Evolutionary conservation across 1,284 basidiomycete species (phyloP), one percentile per base, ranked within the genome.

Genomic region (Afroboletus lepidellus): DNA sequence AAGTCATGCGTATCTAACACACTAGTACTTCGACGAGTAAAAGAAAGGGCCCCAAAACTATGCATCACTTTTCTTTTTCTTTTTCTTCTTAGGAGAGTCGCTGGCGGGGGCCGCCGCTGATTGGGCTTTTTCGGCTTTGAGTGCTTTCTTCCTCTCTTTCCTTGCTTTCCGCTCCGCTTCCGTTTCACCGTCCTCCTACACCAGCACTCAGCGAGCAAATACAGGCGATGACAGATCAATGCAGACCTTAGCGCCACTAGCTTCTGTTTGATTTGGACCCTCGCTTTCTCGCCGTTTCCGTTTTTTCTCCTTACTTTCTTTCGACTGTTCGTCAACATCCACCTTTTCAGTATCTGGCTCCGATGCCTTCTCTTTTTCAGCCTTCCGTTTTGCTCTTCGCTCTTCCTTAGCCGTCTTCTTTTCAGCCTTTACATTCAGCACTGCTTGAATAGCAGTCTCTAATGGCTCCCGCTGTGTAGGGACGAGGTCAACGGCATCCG

Each of bases 401-500:
- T 90, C 90, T 75, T 93, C 88, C 76, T 92, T 92, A 32, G 80
- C 80, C 63, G 75, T 81, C 71, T 77, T 78, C 74, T 87, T 88
- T 69, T 89, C 87, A 58, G 86, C 87, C 74, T 90, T 90, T 54
- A 88, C 85, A 54, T 90, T 85, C 61, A 84, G 68, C 34, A 81
- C 89, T 27, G 77, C 83, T 70, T 83, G 76, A 24, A 83, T 67
- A 8, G 88, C 87, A 29, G 76, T 71, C 60, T 88, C 81, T 62
- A 84, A 75, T 32, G 87, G 83, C 58, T 86, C 84, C 46, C 91
- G 83, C 72, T 95, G 91, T 33, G 94, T 90, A 34, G 92, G 79
- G 44, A 94, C 80, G 45, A 94, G 75, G 60, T 86, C 83, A 47
- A 92, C 83, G 30, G 82, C 84, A 70, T 94, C 90, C 25, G 87